A percentile compares a stretch with the other conserved stretches of the same genome.
Evolutionary conservation across 1,284 basidiomycete genomes (phyloP).

Genomic region (Ceratobasidium sp.): DNA sequence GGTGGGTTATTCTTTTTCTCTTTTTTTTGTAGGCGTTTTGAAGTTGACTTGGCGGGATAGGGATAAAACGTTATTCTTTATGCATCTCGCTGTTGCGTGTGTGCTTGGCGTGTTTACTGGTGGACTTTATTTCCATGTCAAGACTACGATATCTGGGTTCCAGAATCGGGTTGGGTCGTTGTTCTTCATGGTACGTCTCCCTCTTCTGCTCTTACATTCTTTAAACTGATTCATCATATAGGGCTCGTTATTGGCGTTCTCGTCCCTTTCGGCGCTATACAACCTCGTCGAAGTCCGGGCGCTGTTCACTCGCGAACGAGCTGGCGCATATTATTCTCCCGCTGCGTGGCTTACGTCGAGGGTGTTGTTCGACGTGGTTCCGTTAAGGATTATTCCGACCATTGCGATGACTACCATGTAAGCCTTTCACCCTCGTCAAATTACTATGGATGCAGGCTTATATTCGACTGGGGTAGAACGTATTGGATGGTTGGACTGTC

Average conservation of each 20-base stretch:
- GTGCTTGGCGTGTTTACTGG: slow-evolving; percentile 85
- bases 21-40: neutral
- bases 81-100: slow-evolving; percentile 77
- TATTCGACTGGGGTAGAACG: too few relatives aligned
- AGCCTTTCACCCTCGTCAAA: slow-evolving; percentile 53
- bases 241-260: slow-evolving; percentile 89
- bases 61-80: slow-evolving; percentile 84
- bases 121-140: slow-evolving; percentile 54
- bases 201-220: neutral
- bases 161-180: slow-evolving; percentile 90
- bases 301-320: slow-evolving; percentile 88
- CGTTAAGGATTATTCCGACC: slow-evolving; percentile 85
- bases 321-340: slow-evolving; percentile 84
- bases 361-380: slow-evolving; percentile 86
- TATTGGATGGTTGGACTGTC: slow-evolving; percentile 95
- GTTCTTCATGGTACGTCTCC: slow-evolving; percentile 81
- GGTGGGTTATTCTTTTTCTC: slow-evolving; percentile 60
- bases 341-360: slow-evolving; percentile 89
- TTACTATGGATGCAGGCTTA: too few relatives aligned
- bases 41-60: slow-evolving; percentile 57
- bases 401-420: slow-evolving; percentile 85
- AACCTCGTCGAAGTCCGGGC: slow-evolving; percentile 84
- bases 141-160: slow-evolving; percentile 86
- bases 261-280: slow-evolving; percentile 86
- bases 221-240: slow-evolving; percentile 54